A percentile compares a stretch with the other conserved stretches of the same genome.
Conservation (phyloP, 225 moss, liverwort and hornwort species). For the Antitrichia curtipendula region DNA sequence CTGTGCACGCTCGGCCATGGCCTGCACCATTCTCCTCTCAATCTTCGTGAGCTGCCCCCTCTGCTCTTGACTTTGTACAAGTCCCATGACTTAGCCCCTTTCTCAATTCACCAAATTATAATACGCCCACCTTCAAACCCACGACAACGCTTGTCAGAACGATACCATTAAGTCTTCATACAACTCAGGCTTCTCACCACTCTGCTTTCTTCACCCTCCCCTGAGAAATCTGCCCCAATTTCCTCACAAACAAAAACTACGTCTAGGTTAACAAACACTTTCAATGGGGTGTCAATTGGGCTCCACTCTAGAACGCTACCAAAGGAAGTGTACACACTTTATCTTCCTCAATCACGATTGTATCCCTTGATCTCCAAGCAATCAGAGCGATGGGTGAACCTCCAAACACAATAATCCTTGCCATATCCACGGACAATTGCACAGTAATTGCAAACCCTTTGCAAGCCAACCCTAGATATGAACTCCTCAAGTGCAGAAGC, state of each 20-base stretch:
- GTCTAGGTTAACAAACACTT: not conserved
- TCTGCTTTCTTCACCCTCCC: not conserved
- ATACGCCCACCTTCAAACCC: not conserved
- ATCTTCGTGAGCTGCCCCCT: conserved; percentile 47
- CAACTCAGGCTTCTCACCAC: not conserved
- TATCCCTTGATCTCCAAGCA: not conserved
- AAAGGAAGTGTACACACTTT: not conserved
- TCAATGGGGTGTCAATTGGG: not conserved
- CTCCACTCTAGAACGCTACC: not conserved
- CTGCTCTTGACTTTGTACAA: conserved; percentile 35
- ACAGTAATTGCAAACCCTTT: not conserved
- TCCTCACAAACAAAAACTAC: not conserved
- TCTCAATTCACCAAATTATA: not conserved
- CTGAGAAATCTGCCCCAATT: not conserved
- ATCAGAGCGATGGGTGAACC: not conserved
- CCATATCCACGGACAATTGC: not conserved
- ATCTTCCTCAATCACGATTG: not conserved
- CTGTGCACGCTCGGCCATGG: conserved; percentile 50
- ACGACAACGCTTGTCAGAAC: not conserved
- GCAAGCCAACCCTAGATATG: not conserved
- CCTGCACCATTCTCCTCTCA: conserved; percentile 60
- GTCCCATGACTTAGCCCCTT: conserved; percentile 15
- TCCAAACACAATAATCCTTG: not conserved
- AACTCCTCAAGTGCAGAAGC: not conserved
- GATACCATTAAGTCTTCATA: not conserved